Evolutionary conservation across 2,329 filamentous ascomycete genomes (phyloP).

Genomic region (Alternaria dauci): DNA sequence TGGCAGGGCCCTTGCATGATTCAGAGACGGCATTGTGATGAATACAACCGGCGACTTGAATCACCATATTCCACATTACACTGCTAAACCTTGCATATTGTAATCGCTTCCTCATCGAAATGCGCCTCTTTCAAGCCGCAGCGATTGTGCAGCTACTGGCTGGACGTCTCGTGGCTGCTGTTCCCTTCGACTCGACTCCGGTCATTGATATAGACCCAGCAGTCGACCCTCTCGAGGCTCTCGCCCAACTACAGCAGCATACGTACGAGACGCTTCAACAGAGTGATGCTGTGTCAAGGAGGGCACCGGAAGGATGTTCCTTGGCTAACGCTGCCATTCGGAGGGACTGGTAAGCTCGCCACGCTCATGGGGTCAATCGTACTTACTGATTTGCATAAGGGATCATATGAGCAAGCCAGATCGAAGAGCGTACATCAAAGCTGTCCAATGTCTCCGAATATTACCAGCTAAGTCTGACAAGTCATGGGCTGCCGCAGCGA

Average conservation of each 20-base stretch:
- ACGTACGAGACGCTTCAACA: constrained; percentile 5
- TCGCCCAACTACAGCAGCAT: constrained; percentile 8
- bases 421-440: constrained; percentile 4
- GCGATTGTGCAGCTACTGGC: constrained; percentile 4
- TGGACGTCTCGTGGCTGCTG: neutral
- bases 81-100: neutral
- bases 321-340: constrained; percentile 5
- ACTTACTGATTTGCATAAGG: constrained; percentile 1
- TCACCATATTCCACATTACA: neutral
- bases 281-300: neutral
- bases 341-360: neutral
- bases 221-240: constrained; percentile 5
- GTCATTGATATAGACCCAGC: constrained; percentile 7
- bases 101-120: neutral
- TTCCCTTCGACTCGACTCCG: neutral
- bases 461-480: constrained; percentile 8
- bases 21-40: neutral
- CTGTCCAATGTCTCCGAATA: constrained; percentile 8
- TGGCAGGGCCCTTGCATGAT: neutral
- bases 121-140: constrained; percentile 1
- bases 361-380: neutral
- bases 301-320: neutral
- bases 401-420: constrained; percentile 6
- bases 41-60: neutral
- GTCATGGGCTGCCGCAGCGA: constrained; percentile 9